These are phyloP conservation scores for Axilococcus clingmanii DNA, from an alignment of 139 green algal species.

Conservation along the genomic window DNA sequence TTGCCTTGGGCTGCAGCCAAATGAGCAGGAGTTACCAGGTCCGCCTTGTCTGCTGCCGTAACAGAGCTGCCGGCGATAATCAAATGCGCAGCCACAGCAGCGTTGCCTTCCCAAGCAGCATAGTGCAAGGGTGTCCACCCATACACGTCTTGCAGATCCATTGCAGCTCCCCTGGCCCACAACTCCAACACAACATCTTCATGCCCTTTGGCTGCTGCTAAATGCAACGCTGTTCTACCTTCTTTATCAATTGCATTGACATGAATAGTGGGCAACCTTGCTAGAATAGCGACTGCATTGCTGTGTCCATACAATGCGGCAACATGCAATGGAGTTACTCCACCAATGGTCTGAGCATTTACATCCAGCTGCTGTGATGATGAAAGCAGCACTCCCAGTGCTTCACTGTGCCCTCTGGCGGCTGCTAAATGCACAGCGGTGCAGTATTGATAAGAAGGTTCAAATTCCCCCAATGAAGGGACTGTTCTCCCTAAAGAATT, in stretches of 20 bases:
- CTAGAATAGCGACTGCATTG: conserved; percentile 5
- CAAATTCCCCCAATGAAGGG: no score
- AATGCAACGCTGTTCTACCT: conserved; percentile 27
- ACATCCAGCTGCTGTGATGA: conserved; percentile 4
- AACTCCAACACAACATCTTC: conserved; percentile 29
- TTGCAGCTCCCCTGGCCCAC: conserved; percentile 10
- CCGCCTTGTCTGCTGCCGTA: conserved; percentile 7
- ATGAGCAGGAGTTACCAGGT: conserved; percentile 25
- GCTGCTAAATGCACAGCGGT: conserved; percentile 1
- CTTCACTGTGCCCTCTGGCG: not conserved
- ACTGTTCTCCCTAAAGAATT: no score
- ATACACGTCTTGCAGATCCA: conserved; percentile 22
- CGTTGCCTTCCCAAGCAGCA: conserved; percentile 26
- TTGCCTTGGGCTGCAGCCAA: conserved; percentile 32
- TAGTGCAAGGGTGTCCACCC: conserved; percentile 41
- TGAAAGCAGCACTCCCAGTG: not conserved
- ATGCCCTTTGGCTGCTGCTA: conserved; percentile 19
- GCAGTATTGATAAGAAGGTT: no score
- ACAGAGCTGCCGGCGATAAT: conserved; percentile 32
- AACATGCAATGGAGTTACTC: conserved; percentile 25
- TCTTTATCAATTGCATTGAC: conserved; percentile 24
- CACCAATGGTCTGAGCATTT: conserved; percentile 19
- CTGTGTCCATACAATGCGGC: conserved; percentile 22
- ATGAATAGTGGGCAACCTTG: conserved; percentile 1
- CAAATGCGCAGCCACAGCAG: conserved; percentile 27